Evolutionary conservation across 192 early-diverging fungal genomes (phyloP).

Genomic region (Rhizoclosmatium globosum): DNA sequence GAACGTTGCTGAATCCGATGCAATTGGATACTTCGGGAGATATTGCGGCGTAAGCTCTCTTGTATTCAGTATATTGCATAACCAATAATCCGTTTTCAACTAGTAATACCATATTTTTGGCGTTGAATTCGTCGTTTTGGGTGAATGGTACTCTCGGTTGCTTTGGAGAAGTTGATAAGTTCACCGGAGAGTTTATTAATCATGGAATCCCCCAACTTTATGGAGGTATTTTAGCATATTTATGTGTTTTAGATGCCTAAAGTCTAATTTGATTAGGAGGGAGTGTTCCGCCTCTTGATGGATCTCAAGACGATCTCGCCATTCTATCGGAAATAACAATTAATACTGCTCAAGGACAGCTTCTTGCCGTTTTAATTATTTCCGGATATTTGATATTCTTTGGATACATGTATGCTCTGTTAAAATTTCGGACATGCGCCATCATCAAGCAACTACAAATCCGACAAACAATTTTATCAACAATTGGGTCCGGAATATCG

Average conservation of each 20-base stretch:
- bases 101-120: constrained; percentile 5
- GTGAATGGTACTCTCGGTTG: background rate
- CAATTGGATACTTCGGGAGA: background rate
- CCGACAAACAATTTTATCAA: background rate
- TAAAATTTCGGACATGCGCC: background rate
- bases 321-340: background rate
- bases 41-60: constrained; percentile 1
- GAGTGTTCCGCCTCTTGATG: background rate
- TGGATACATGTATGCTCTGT: background rate
- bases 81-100: background rate
- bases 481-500: background rate
- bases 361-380: background rate
- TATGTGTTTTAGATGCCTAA: background rate
- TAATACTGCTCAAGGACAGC: background rate
- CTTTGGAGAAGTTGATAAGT: background rate
- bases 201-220: background rate
- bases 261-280: no score
- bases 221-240: background rate
- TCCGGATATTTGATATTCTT: background rate
- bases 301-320: background rate
- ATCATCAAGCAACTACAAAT: background rate
- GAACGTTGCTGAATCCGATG: constrained; percentile 15
- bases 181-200: background rate
- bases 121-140: background rate
- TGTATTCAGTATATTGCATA: background rate